These are phyloP conservation scores for Glomus cerebriforme DNA, from an alignment of 192 early-diverging fungal genomes.

Conservation along the genomic window DNA sequence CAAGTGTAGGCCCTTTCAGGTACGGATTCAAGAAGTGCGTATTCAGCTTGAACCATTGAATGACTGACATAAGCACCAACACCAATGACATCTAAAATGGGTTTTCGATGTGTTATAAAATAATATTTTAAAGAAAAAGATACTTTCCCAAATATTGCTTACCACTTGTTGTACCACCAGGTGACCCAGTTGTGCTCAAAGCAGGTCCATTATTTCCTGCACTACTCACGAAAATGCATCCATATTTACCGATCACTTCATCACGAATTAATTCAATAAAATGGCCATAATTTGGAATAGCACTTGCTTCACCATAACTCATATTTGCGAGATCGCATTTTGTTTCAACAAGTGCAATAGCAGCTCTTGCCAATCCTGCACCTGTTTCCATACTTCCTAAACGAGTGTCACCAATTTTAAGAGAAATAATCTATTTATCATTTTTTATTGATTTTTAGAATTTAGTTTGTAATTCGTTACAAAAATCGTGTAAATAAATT, in stretches of 20 bases:
- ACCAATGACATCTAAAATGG: constrained; percentile 65
- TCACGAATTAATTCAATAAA: constrained; percentile 79
- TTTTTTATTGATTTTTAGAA: not conserved
- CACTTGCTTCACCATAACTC: constrained; percentile 85
- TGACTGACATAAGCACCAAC: constrained; percentile 91
- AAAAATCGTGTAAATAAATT: not conserved
- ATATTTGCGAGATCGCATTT: constrained; percentile 79
- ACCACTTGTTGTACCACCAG: constrained; percentile 71
- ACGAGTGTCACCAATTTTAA: constrained; percentile 89
- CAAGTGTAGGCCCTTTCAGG: constrained; percentile 85
- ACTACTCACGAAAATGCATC: constrained; percentile 83
- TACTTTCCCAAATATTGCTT: not conserved
- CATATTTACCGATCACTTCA: constrained; percentile 81
- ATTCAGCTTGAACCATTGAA: constrained; percentile 83
- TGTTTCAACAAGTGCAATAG: constrained; percentile 68
- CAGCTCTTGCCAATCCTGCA: constrained; percentile 78
- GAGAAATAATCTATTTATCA: constrained; percentile 66
- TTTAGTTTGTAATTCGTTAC: not conserved
- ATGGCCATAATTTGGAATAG: constrained; percentile 71
- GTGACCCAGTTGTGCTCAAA: constrained; percentile 80
- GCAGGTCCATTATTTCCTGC: constrained; percentile 95
- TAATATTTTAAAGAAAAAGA: not conserved
- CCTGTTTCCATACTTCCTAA: constrained; percentile 82
- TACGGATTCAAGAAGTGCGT: constrained; percentile 78
- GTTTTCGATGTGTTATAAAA: not conserved